Conservation (phyloP, 305 asterid species). For the Andrographis paniculata region DNA sequence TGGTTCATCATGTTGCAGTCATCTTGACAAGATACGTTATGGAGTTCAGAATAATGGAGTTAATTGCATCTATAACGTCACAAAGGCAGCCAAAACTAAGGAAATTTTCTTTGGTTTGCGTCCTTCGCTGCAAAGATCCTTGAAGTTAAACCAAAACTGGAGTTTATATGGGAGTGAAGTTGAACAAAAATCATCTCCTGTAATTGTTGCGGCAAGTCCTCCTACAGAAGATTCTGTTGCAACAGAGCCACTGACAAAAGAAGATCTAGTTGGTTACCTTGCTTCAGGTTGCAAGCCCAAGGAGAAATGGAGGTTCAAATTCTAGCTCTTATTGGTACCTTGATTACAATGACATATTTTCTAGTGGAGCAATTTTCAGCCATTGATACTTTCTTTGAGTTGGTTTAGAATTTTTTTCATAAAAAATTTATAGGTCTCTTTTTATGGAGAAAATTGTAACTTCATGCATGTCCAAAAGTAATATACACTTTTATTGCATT, state of each 20-base stretch:
- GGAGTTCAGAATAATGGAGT: slow-evolving; percentile 27
- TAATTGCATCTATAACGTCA: slow-evolving; percentile 17
- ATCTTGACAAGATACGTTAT: slow-evolving; percentile 32
- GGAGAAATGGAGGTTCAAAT: slow-evolving; percentile 82
- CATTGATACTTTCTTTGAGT: too few relatives aligned
- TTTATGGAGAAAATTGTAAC: too few relatives aligned
- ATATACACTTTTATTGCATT: too few relatives aligned
- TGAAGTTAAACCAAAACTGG: slow-evolving; percentile 27
- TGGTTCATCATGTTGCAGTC: slow-evolving; percentile 45
- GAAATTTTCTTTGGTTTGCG: slow-evolving; percentile 26
- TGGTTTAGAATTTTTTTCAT: too few relatives aligned
- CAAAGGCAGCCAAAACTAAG: slow-evolving; percentile 35
- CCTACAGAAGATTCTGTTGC: slow-evolving; percentile 74
- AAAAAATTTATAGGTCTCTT: too few relatives aligned
- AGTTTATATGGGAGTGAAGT: slow-evolving; percentile 25
- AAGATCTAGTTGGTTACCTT: slow-evolving; percentile 69
- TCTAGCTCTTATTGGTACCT: slow-evolving; percentile 34
- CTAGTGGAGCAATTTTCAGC: too few relatives aligned
- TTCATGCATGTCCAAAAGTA: too few relatives aligned
- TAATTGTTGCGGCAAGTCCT: slow-evolving; percentile 86
- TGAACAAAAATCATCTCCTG: slow-evolving; percentile 25
- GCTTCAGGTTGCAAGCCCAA: slow-evolving; percentile 93
- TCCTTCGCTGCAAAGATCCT: slow-evolving; percentile 30
- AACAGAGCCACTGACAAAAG: slow-evolving; percentile 73
- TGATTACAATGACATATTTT: slow-evolving; percentile 16